Conservation (phyloP, 306 rosid genomes). For the Cucumis cinereus region DNA sequence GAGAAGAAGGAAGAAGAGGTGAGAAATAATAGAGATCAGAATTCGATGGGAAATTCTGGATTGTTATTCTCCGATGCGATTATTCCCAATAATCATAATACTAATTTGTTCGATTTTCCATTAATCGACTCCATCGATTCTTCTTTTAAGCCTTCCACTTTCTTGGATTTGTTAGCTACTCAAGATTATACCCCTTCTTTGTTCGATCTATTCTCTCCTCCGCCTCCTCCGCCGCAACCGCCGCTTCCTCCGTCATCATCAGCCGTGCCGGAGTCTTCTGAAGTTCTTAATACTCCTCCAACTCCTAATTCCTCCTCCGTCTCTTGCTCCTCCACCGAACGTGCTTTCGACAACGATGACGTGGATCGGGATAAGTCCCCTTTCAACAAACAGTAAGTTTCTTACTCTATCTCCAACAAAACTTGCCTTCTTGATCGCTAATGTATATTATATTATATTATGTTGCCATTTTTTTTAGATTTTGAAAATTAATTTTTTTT, state of each 20-base stretch:
- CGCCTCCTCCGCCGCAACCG: neutral
- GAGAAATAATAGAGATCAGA: neutral
- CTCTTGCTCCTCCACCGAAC: constrained; percentile 35
- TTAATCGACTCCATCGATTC: constrained; percentile 1
- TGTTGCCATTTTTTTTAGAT: too few species aligned
- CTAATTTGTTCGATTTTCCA: constrained; percentile 18
- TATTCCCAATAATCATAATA: neutral
- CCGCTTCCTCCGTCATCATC: constrained; percentile 9
- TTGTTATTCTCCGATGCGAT: constrained; percentile 3
- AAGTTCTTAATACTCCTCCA: constrained; percentile 29
- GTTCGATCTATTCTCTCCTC: constrained; percentile 29
- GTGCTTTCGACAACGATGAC: constrained; percentile 1
- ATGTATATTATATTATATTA: too few species aligned
- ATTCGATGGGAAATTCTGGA: neutral
- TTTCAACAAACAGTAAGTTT: constrained; percentile 30
- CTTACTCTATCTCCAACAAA: too few species aligned
- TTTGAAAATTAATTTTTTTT: too few species aligned
- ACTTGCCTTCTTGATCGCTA: too few species aligned
- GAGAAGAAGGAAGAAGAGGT: neutral
- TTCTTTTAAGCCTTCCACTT: constrained; percentile 6
- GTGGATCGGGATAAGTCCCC: constrained; percentile 23
- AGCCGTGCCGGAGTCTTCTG: constrained; percentile 24
- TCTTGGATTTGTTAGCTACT: constrained; percentile 17
- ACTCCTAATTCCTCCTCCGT: constrained; percentile 32
- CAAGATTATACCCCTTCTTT: constrained; percentile 19